Conservation (phyloP, 495 filamentous ascomycete species). For the Penicillium verhagenii region DNA sequence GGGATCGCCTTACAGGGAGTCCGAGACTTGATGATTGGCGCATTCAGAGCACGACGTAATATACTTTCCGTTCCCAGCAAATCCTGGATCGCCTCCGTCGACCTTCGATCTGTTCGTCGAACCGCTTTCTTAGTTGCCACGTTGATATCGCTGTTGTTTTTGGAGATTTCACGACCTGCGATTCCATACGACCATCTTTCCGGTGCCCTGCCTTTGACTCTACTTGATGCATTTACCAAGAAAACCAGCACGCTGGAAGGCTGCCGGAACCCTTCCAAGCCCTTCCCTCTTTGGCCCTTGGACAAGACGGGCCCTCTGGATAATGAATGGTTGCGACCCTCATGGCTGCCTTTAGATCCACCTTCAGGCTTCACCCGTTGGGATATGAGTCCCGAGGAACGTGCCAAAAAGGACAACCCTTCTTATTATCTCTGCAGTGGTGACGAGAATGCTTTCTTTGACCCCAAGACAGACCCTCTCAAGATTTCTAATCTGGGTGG, state of each 20-base stretch:
- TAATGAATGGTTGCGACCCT: constrained; percentile 18
- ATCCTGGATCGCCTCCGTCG: constrained; percentile 18
- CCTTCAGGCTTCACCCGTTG: constrained; percentile 32
- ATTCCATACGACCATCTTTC: constrained; percentile 36
- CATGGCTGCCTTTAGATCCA: constrained; percentile 30
- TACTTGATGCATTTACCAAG: constrained; percentile 30
- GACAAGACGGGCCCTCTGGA: constrained; percentile 9
- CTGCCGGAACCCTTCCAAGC: constrained; percentile 22
- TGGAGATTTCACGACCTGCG: constrained; percentile 26
- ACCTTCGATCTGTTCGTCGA: constrained; percentile 20
- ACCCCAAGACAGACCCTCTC: constrained; percentile 39
- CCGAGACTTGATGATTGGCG: constrained; percentile 16
- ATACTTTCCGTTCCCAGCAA: constrained; percentile 21
- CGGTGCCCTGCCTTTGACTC: constrained; percentile 28
- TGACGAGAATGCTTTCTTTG: constrained; percentile 29
- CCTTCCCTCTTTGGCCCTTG: constrained; percentile 23
- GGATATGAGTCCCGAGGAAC: constrained; percentile 14
- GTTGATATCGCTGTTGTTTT: constrained; percentile 22
- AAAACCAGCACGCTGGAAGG: constrained; percentile 17
- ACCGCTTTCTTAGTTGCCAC: constrained; percentile 16
- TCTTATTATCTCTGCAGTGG: constrained; percentile 16
- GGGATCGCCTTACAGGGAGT: constrained; percentile 27
- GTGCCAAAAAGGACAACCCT: constrained; percentile 20
- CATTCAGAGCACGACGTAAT: constrained; percentile 18
- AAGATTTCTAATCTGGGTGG: constrained; percentile 44